A percentile compares a stretch with the other conserved stretches of the same genome.
phyloP scores from a whole-genome alignment of 2,329 filamentous ascomycete species.

The Colletotrichum sp. region DNA sequence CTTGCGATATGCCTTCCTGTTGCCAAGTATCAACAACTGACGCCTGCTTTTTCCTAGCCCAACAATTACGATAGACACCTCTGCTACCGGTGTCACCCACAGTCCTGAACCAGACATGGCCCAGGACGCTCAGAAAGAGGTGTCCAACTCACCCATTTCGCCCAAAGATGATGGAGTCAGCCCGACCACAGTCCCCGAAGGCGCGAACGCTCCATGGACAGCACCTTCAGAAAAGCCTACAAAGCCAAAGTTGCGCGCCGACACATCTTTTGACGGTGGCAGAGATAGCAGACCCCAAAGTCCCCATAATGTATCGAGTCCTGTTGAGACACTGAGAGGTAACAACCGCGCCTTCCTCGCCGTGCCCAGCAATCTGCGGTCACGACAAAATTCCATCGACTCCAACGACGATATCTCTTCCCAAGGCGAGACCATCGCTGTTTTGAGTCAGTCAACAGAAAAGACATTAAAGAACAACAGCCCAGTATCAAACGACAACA shows the following conservation, averaged over 20 bases:
- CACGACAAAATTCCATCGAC: constrained; percentile 73
- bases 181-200: constrained; percentile 41
- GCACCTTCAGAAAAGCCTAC: constrained; percentile 25
- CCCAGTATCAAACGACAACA: constrained; percentile 52
- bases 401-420: constrained; percentile 64
- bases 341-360: constrained; percentile 64
- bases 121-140: constrained; percentile 25
- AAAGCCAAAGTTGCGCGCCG: constrained; percentile 52
- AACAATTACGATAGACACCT: constrained; percentile 61
- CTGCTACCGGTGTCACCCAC: constrained; percentile 37
- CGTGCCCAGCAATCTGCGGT: constrained; percentile 66
- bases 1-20: not conserved
- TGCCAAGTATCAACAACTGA: constrained; percentile 12
- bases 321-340: constrained; percentile 47
- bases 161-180: constrained; percentile 44
- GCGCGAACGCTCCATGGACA: constrained; percentile 29
- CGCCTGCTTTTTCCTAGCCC: constrained; percentile 38
- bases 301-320: constrained; percentile 73
- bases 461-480: constrained; percentile 42
- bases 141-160: constrained; percentile 37
- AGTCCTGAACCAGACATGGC: constrained; percentile 32
- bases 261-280: constrained; percentile 66
- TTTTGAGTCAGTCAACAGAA: constrained; percentile 50
- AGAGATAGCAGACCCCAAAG: constrained; percentile 68
- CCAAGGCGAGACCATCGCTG: constrained; percentile 65